Conservation (phyloP, 2,329 filamentous ascomycete genomes). For the Corinectria fuckeliana region DNA sequence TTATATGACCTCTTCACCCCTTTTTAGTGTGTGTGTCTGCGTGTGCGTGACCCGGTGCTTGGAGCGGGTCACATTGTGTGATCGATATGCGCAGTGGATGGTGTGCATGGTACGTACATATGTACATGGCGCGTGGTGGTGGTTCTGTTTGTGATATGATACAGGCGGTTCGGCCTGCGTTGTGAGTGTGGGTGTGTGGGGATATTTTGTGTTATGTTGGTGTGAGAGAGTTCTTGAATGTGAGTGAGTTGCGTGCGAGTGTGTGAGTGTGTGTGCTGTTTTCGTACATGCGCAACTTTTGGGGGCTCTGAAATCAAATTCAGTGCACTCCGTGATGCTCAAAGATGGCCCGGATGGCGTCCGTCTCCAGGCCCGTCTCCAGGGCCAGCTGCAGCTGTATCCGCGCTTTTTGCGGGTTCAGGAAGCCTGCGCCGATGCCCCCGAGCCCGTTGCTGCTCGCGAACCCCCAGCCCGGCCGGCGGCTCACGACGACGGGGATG, state of each 20-base stretch:
- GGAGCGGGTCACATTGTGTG: neutral
- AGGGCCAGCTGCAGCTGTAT: conserved; percentile 56
- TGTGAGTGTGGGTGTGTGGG: conserved; percentile 1
- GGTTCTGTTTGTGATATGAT: neutral
- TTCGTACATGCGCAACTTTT: neutral
- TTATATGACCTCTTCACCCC: neutral
- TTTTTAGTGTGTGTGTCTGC: neutral
- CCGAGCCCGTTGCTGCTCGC: conserved; percentile 49
- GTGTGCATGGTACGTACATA: neutral
- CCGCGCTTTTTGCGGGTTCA: conserved; percentile 63
- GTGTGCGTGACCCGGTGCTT: neutral
- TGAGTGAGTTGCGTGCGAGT: neutral
- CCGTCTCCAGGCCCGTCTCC: conserved; percentile 37
- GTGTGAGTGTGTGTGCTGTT: neutral
- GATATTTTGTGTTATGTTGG: neutral
- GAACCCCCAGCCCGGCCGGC: conserved; percentile 58
- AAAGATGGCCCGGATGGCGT: conserved; percentile 39
- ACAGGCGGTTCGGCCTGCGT: neutral
- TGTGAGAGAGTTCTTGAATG: neutral
- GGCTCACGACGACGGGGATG: conserved; percentile 58
- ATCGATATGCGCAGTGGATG: neutral
- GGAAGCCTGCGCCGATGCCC: conserved; percentile 55
- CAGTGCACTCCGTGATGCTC: conserved; percentile 38
- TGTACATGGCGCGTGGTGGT: neutral
- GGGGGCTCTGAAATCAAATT: conserved; percentile 6